phyloP scores from a whole-genome alignment of 768 basidiomycete species.

The Pleurotus salmoneostramineus region DNA sequence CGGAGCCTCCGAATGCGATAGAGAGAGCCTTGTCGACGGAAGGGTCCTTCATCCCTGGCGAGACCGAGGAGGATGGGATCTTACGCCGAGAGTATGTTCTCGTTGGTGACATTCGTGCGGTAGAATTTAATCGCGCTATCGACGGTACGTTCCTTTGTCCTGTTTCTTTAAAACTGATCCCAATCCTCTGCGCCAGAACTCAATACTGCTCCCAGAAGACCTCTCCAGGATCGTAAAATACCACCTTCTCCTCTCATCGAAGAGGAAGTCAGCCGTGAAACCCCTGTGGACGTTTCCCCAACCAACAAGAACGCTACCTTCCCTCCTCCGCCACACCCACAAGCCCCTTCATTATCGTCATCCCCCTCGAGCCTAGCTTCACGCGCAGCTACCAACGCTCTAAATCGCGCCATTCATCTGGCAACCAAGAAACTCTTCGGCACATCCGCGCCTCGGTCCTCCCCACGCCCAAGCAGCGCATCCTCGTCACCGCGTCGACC shows the following conservation, averaged over 20 bases:
- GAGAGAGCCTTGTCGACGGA: conserved; percentile 43
- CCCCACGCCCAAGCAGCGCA: conserved; percentile 31
- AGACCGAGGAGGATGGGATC: conserved; percentile 79
- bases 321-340: conserved; percentile 60
- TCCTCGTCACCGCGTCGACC: conserved; percentile 56
- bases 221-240: conserved; percentile 51
- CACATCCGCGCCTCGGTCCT: conserved; percentile 32
- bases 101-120: conserved; percentile 83
- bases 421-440: conserved; percentile 84
- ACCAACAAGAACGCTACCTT: conserved; percentile 50
- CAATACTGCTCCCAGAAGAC: conserved; percentile 51
- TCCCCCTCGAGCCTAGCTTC: conserved; percentile 60
- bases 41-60: conserved; percentile 73
- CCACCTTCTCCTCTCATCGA: conserved; percentile 46
- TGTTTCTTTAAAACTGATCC: neutral
- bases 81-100: conserved; percentile 89
- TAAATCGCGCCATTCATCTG: conserved; percentile 74
- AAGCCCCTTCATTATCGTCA: conserved; percentile 55
- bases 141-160: conserved; percentile 61
- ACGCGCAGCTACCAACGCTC: conserved; percentile 66
- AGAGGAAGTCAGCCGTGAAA: conserved; percentile 23
- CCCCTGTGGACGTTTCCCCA: conserved; percentile 28
- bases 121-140: conserved; percentile 88
- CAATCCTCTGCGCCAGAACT: conserved; percentile 45
- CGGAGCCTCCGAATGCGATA: conserved; percentile 1